Conservation (phyloP, 345 rosid species). For the Gossypium longicalyx region DNA sequence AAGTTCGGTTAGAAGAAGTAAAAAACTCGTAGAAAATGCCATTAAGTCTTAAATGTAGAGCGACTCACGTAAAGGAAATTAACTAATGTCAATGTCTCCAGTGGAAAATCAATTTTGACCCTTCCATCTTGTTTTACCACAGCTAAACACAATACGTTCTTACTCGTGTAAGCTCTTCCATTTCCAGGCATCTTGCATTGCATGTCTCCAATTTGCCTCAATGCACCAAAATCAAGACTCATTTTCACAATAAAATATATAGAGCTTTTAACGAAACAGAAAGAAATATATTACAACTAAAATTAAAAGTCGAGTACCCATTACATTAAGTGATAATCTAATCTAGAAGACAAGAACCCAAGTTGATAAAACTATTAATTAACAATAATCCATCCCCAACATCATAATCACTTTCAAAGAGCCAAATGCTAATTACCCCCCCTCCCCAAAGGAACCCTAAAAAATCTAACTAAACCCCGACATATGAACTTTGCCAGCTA, state of each 20-base stretch:
- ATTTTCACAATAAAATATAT: constrained; percentile 5
- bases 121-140: background rate
- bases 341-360: background rate
- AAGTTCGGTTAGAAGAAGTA: constrained; percentile 17
- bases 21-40: background rate
- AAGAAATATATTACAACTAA: background rate
- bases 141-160: background rate
- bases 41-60: background rate
- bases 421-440: constrained; percentile 5
- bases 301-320: constrained; percentile 13
- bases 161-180: background rate
- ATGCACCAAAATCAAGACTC: background rate
- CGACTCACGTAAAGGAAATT: background rate
- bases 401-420: constrained; percentile 2
- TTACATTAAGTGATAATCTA: constrained; percentile 22
- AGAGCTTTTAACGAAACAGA: background rate
- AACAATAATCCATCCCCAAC: constrained; percentile 14
- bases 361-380: background rate
- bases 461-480: constrained; percentile 13
- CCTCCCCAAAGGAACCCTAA: background rate
- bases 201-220: background rate
- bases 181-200: background rate
- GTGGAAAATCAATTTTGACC: background rate
- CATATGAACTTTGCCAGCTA: background rate
- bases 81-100: background rate